These are phyloP conservation scores for Aspergillus quadricinctus DNA, from an alignment of 2,329 filamentous ascomycete species.

Conservation along the genomic window DNA sequence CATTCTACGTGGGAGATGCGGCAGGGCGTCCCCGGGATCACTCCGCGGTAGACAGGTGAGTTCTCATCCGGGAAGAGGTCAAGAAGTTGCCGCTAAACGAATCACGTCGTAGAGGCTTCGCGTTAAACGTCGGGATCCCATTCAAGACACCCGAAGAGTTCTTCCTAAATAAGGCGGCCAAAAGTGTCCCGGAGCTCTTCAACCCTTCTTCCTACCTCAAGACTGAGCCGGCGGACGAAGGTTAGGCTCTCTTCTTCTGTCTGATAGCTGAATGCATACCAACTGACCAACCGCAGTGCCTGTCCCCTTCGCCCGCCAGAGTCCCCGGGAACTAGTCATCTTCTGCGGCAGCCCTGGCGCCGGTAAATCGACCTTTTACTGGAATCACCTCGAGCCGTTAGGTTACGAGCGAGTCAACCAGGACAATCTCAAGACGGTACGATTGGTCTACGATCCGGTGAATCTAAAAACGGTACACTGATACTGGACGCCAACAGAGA, in stretches of 20 bases:
- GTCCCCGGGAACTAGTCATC: conserved; percentile 69
- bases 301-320: conserved; percentile 53
- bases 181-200: conserved; percentile 66
- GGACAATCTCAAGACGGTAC: conserved; percentile 71
- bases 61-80: neutral
- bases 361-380: conserved; percentile 90
- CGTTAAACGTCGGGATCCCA: conserved; percentile 72
- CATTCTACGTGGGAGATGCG: conserved; percentile 89
- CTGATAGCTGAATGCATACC: neutral
- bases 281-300: conserved; percentile 11
- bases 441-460: conserved; percentile 2
- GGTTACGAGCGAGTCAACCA: conserved; percentile 87
- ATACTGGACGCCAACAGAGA: conserved; percentile 38
- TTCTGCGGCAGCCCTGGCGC: conserved; percentile 86
- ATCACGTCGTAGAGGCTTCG: conserved; percentile 63
- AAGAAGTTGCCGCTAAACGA: neutral
- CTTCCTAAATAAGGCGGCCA: conserved; percentile 66
- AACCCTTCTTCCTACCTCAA: conserved; percentile 59
- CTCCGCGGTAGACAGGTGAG: conserved; percentile 56
- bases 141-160: conserved; percentile 91
- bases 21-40: conserved; percentile 55
- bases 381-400: conserved; percentile 68
- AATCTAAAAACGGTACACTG: neutral
- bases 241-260: conserved; percentile 18
- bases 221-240: conserved; percentile 23